phyloP scores from a whole-genome alignment of 2,329 filamentous ascomycete genomes.

The Phialophora verrucosa region DNA sequence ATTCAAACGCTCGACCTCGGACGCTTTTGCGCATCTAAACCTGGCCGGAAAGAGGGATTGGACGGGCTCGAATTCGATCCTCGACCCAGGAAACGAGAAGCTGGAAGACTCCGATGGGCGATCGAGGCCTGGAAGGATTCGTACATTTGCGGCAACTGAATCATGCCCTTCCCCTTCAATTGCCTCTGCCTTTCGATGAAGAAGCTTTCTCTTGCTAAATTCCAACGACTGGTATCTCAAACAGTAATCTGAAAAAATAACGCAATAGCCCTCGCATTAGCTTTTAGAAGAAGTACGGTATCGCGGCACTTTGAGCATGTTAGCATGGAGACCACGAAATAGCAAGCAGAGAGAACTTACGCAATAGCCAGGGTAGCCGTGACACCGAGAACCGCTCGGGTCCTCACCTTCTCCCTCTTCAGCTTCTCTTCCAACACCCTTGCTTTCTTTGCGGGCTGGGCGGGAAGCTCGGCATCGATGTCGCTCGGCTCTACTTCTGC shows the following conservation, averaged over 20 bases:
- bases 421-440: slow-evolving; percentile 74
- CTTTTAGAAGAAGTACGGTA: slow-evolving; percentile 53
- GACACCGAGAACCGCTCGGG: slow-evolving; percentile 82
- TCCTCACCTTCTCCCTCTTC: slow-evolving; percentile 84
- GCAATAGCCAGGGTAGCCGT: slow-evolving; percentile 86
- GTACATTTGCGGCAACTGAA: background rate
- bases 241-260: slow-evolving; percentile 12
- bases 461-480: slow-evolving; percentile 44
- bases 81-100: background rate
- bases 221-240: slow-evolving; percentile 22
- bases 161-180: background rate
- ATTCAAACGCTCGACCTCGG: background rate
- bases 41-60: background rate
- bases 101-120: background rate
- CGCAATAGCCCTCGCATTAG: background rate
- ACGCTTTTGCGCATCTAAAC: background rate
- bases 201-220: slow-evolving; percentile 1
- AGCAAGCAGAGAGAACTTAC: slow-evolving; percentile 63
- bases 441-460: slow-evolving; percentile 72
- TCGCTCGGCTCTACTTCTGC: slow-evolving; percentile 58
- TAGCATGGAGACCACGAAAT: slow-evolving; percentile 36
- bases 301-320: slow-evolving; percentile 47
- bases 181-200: background rate
- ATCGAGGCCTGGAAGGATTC: background rate
- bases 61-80: background rate